Base-by-base conservation (phyloP, 1,284 basidiomycete species). In the Marasmius sp. region DNA sequence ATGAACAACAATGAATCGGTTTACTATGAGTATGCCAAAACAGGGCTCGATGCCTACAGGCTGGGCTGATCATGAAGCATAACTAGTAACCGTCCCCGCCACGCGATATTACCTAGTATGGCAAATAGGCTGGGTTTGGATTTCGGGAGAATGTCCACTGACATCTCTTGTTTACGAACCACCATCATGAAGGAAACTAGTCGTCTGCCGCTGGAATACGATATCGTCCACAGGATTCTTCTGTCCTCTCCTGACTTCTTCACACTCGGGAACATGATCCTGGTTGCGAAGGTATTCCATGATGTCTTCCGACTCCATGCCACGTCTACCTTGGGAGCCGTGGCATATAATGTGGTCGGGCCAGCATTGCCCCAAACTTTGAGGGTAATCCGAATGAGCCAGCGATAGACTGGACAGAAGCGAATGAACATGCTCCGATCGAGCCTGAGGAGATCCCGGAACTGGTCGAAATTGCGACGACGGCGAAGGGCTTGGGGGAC, bases 311-410 rank as follows among this genome's bases (percentile, higher is more conserved):
- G 70, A 36, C 51, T 61, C 2, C 74, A 70, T 38, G 73, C 76
- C 1, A 70, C 67, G 22, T 74, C 75, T 2, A 72, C 76, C 39
- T 50, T 74, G 2, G 64, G 66, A 27, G 64, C 72, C 4, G 73
- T 81, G 14, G 68, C 74, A 3, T 64, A 66, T 18, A 79, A 79
- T 60, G 63, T 73, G 3, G 65, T 72, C 3, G 80, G 78, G 8
- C 68, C 71, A 1, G 71, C 71, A 0, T 54, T 74, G 0, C 68
- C 72, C 6, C 66, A 74, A 16, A 77, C 79, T 11, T 56, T 75
- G 48, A 65, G 74, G 22, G 62, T 75, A 12, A 65, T 72, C 20
- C 61, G 67, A 27, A 64, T 7, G 62, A 66, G 37, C 39, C 61
- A 37, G 47, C 51, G 48, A 58, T 60, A 11, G 36, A 55, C 12